Conservation (phyloP, 495 filamentous ascomycete genomes). For the Xylaria palmicola region DNA sequence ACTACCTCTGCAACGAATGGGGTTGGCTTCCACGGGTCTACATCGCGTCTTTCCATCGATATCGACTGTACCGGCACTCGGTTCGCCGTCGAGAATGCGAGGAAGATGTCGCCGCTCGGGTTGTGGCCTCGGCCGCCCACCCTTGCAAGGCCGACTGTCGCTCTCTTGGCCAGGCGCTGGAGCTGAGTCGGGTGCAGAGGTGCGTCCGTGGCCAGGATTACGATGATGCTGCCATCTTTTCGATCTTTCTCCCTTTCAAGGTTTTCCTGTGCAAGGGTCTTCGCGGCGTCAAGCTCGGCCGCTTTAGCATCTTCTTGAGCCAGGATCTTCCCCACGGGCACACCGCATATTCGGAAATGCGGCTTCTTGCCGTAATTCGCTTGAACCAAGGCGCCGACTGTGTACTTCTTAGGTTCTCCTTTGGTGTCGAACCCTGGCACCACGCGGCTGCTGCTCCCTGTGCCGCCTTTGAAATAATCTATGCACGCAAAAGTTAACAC, state of each 20-base stretch:
- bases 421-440: constrained; percentile 35
- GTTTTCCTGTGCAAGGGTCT: constrained; percentile 21
- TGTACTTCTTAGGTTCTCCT: constrained; percentile 40
- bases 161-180: constrained; percentile 52
- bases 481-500: constrained; percentile 12
- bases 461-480: constrained; percentile 53
- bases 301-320: constrained; percentile 29
- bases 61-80: constrained; percentile 38
- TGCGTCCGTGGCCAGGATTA: constrained; percentile 52
- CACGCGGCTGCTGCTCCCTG: constrained; percentile 47
- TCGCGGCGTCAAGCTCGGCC: constrained; percentile 24
- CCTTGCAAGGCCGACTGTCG: constrained; percentile 48
- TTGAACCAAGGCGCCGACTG: constrained; percentile 51
- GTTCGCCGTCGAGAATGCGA: constrained; percentile 53
- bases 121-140: constrained; percentile 52
- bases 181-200: constrained; percentile 48
- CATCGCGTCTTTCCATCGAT: constrained; percentile 23
- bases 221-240: constrained; percentile 57
- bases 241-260: constrained; percentile 33
- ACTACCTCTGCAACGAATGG: constrained; percentile 39
- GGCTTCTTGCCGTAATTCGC: constrained; percentile 49
- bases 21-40: constrained; percentile 36
- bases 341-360: constrained; percentile 48
- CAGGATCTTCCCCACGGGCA: constrained; percentile 48
- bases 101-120: constrained; percentile 52